These are phyloP conservation scores for Cymbidium sinense DNA, from an alignment of 106 monocot species.

Conservation along the genomic window DNA sequence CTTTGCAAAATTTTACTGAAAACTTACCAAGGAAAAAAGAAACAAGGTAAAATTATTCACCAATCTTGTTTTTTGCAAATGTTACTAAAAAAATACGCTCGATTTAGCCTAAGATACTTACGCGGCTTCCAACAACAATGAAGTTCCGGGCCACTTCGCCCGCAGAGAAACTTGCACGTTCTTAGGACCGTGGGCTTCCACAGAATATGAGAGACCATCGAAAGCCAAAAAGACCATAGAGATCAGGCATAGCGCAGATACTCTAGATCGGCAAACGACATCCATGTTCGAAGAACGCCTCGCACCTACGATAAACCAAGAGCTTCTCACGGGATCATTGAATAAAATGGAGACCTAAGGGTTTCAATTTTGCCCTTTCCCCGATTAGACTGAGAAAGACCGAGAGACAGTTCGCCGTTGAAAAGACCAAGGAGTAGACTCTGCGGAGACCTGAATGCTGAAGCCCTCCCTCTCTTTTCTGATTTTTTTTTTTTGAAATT, in stretches of 20 bases:
- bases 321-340: neutral
- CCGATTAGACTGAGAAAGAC: neutral
- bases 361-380: neutral
- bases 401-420: neutral
- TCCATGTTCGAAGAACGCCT: constrained; percentile 13
- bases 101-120: constrained; percentile 10
- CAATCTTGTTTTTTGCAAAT: neutral
- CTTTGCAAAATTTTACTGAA: no score
- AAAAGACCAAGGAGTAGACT: no score
- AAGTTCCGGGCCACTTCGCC: constrained; percentile 59
- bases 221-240: constrained; percentile 3
- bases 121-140: constrained; percentile 58
- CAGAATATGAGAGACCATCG: neutral
- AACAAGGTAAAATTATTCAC: neutral
- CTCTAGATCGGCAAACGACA: constrained; percentile 10
- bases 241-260: constrained; percentile 7
- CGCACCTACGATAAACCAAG: no score
- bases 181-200: constrained; percentile 33
- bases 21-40: no score
- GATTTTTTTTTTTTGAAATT: no score
- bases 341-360: neutral
- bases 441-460: no score
- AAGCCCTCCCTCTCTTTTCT: no score
- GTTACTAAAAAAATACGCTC: neutral
- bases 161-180: constrained; percentile 62